phyloP scores from a whole-genome alignment of 257 asterid species.

The Salvia rosmarinus region DNA sequence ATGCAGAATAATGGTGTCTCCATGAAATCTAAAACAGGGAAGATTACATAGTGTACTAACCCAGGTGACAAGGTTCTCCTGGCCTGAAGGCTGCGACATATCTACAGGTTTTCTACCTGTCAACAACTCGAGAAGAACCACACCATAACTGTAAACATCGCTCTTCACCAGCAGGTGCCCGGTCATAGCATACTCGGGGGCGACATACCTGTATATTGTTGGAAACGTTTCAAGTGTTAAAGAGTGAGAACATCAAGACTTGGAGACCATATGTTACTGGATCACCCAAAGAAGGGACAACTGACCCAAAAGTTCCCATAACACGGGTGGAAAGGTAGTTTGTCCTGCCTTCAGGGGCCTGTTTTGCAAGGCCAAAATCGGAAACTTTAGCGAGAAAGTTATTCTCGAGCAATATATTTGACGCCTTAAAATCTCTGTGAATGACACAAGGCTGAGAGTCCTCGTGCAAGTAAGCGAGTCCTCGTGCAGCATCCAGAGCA shows the following conservation, averaged over 20 bases:
- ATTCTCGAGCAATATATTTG: conserved; percentile 93
- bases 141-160: conserved; percentile 98
- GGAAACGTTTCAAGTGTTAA: conserved; percentile 27
- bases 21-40: background rate
- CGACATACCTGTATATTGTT: conserved; percentile 69
- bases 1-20: background rate
- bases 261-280: background rate
- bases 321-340: conserved; percentile 95
- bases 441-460: conserved; percentile 99
- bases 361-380: conserved; percentile 97
- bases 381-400: conserved; percentile 94
- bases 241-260: background rate
- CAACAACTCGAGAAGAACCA: conserved; percentile 90
- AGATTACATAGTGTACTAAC: conserved; percentile 43
- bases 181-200: conserved; percentile 99
- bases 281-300: conserved; percentile 5
- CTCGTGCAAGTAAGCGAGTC: conserved; percentile 97
- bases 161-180: conserved; percentile 97
- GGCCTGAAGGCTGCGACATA: conserved; percentile 95
- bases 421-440: conserved; percentile 96
- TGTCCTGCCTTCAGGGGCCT: conserved; percentile 93
- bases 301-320: conserved; percentile 99
- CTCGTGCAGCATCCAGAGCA: conserved; percentile 98
- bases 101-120: conserved; percentile 96
- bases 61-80: conserved; percentile 97